These are phyloP conservation scores for Ustilago cynodontis DNA, from an alignment of 1,284 basidiomycete genomes.

Conservation along the genomic window DNA sequence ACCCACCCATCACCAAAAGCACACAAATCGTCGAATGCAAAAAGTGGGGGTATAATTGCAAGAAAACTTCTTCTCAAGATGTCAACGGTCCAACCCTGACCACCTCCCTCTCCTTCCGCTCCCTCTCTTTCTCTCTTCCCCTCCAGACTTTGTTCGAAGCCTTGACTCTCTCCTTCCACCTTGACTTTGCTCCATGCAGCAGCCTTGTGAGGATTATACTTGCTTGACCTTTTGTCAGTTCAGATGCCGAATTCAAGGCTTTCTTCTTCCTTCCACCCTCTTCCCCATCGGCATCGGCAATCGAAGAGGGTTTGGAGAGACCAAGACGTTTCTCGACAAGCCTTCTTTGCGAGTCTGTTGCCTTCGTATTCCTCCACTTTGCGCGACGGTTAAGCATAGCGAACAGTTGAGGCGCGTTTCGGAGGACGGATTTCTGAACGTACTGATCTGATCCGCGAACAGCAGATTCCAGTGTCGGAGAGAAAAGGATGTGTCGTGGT, in stretches of 20 bases:
- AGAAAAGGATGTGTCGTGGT: constrained; percentile 33
- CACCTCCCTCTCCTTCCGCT: constrained; percentile 33
- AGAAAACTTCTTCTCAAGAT: neutral
- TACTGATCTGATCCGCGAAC: constrained; percentile 80
- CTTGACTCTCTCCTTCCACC: constrained; percentile 52
- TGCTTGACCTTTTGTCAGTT: constrained; percentile 60
- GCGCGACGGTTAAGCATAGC: constrained; percentile 71
- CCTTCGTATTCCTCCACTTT: constrained; percentile 79
- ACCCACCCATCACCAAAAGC: neutral
- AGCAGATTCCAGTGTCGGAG: constrained; percentile 72
- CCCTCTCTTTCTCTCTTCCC: constrained; percentile 39
- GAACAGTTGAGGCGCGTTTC: constrained; percentile 63
- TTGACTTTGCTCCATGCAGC: constrained; percentile 48
- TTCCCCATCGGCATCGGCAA: neutral
- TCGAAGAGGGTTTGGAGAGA: constrained; percentile 16
- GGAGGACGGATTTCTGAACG: constrained; percentile 74
- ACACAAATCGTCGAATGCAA: neutral
- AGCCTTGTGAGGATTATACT: constrained; percentile 51
- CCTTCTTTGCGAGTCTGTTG: constrained; percentile 77
- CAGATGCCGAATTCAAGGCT: neutral
- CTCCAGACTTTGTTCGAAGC: constrained; percentile 37
- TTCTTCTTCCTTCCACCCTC: constrained; percentile 41
- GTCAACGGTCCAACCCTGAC: constrained; percentile 54
- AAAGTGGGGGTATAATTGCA: constrained; percentile 11
- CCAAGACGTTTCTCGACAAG: constrained; percentile 76